These are phyloP conservation scores for Porcisia deanei DNA, from an alignment of 208 protist genomes.

Conservation along the genomic window DNA sequence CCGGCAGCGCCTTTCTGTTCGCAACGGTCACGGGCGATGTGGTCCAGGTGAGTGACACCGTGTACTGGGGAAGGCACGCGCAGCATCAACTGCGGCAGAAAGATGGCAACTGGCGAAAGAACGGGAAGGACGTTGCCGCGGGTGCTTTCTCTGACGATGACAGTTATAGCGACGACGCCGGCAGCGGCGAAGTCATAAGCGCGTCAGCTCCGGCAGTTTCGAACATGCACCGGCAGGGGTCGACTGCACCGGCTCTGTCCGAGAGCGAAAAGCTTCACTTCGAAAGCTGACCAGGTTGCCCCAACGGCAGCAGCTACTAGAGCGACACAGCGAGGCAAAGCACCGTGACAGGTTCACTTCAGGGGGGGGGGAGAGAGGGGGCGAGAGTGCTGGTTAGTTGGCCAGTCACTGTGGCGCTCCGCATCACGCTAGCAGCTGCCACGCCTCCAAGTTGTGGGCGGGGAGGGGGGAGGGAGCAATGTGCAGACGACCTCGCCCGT, in stretches of 20 bases:
- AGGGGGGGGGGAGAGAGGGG: not conserved
- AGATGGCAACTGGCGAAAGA: slow-evolving; percentile 10
- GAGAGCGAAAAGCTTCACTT: not conserved
- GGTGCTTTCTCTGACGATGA: slow-evolving; percentile 4
- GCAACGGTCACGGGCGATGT: slow-evolving; percentile 89
- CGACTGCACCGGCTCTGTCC: not conserved
- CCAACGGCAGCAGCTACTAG: not conserved
- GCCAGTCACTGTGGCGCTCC: not conserved
- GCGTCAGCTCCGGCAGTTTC: not conserved
- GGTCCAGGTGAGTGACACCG: slow-evolving; percentile 55
- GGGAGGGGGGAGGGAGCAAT: no score
- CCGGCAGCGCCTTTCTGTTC: slow-evolving; percentile 74
- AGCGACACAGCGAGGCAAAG: not conserved
- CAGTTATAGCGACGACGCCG: slow-evolving; percentile 5
- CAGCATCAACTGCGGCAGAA: not conserved
- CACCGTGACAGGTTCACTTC: not conserved
- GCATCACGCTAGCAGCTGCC: not conserved
- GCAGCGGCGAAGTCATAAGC: not conserved
- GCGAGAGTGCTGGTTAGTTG: not conserved
- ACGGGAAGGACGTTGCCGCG: not conserved
- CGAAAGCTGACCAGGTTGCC: not conserved
- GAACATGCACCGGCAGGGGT: not conserved
- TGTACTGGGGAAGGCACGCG: slow-evolving; percentile 11
- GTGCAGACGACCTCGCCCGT: no score
- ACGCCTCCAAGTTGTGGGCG: not conserved